Evolutionary conservation across 176 grass and related monocot genomes (phyloP), one percentile per base, ranked within the genome.

Genomic region (Oryza officinalis): DNA sequence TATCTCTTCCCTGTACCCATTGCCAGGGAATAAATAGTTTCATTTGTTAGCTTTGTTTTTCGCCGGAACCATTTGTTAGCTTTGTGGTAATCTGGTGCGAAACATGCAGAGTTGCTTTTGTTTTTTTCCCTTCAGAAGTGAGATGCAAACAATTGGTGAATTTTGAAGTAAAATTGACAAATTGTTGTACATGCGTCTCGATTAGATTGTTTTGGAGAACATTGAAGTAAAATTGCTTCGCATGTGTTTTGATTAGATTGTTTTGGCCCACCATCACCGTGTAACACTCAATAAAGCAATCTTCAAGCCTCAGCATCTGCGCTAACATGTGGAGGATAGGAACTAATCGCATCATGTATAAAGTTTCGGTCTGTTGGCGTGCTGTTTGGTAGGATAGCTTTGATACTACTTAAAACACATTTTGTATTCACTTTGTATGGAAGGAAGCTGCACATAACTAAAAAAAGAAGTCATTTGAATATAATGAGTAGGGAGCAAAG

Each of bases 381-480:
- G 20, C 18, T 45, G 14, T 47, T 31, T 82, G 13, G 49, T 52
- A 52, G 17, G 49, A 52, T 1, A 69, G 13, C 40, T 30, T 57
- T 57, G 13, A 32, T 43, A 3, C 18, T 6, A 27, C 27, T 35
- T 28, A 15, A 64, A 54, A 54, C 17, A 54, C 50, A 43, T 31
- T 81, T 54, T 1, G 1, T n/a, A 0, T 69, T 80, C 17, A 23
- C 81, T 85, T 89, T 7, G 13, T 80, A 30, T 49, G 22, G 47
- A 75, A 75, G 27, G 22, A 67, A 84, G 45, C 69, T 88, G 61
- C 67, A 79, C 33, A 35, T 38, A 22, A 26, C 17, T 81, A 59
- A 20, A 45, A 45, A 26, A 60, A 18, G 28, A 63, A n/a, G 27
- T 63, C 22, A 41, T 37, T 15, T 18, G 20, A 83, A 35, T 25